These are phyloP conservation scores for Cyamopsis tetragonoloba DNA, from an alignment of 306 rosid genomes.

Conservation along the genomic window DNA sequence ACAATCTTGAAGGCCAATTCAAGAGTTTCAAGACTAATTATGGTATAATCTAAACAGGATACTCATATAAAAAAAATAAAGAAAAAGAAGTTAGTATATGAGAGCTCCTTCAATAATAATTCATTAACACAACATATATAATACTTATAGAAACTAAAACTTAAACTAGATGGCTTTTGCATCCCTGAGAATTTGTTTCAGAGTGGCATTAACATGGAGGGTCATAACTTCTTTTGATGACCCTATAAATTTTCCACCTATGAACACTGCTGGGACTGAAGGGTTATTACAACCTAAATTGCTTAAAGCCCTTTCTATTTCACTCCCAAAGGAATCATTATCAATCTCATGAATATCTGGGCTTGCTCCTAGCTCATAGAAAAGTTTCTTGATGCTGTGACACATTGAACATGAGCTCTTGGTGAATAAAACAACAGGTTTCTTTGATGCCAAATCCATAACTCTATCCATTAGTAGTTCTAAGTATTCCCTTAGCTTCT, in stretches of 20 bases:
- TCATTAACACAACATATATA: conserved; percentile 31
- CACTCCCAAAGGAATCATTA: conserved; percentile 60
- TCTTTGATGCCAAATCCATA: conserved; percentile 74
- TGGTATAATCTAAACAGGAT: conserved; percentile 28
- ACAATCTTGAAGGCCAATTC: too few species aligned
- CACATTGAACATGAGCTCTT: conserved; percentile 91
- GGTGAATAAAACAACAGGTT: conserved; percentile 87
- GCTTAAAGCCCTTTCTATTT: conserved; percentile 72
- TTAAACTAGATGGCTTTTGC: conserved; percentile 93
- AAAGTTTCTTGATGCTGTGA: conserved; percentile 77
- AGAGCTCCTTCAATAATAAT: conserved; percentile 22
- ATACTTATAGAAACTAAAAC: conserved; percentile 62
- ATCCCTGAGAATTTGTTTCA: conserved; percentile 79
- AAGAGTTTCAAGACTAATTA: conserved; percentile 8
- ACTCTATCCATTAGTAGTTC: conserved; percentile 66
- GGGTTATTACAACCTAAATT: conserved; percentile 78
- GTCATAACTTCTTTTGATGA: conserved; percentile 82
- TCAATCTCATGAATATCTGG: conserved; percentile 86
- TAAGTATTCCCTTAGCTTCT: not conserved
- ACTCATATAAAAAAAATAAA: too few species aligned
- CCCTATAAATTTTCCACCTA: conserved; percentile 79
- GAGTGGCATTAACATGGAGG: conserved; percentile 80
- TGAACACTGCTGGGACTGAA: conserved; percentile 83
- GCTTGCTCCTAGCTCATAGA: conserved; percentile 88
- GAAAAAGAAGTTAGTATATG: conserved; percentile 26